A percentile compares a stretch with the other conserved stretches of the same genome.
Conservation (phyloP, 768 basidiomycete genomes). For the Rhodocollybia butyracea region DNA sequence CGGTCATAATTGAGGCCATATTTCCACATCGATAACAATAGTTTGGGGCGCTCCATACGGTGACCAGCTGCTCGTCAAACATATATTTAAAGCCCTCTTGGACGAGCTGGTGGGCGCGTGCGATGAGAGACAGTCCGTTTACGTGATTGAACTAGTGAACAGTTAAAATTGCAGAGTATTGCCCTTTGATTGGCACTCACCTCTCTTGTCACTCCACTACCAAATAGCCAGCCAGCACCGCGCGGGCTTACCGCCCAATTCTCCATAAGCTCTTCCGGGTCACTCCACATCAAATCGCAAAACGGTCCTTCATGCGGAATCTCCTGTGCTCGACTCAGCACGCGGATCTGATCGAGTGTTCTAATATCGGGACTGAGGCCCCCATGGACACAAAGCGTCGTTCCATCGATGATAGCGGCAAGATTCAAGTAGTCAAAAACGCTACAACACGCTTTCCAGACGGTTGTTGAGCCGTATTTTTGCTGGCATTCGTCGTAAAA, state of each 20-base stretch:
- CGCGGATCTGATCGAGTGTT: slow-evolving; percentile 91
- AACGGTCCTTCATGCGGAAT: slow-evolving; percentile 99
- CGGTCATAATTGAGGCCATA: slow-evolving; percentile 85
- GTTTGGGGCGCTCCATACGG: slow-evolving; percentile 91
- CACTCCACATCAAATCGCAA: slow-evolving; percentile 99
- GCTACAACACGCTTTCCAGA: slow-evolving; percentile 96
- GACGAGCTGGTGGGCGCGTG: slow-evolving; percentile 94
- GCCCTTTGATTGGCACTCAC: slow-evolving; percentile 32
- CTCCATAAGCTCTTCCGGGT: slow-evolving; percentile 84
- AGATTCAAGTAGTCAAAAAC: slow-evolving; percentile 96
- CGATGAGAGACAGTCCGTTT: slow-evolving; percentile 83
- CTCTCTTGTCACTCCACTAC: slow-evolving; percentile 80
- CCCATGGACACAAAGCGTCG: slow-evolving; percentile 91
- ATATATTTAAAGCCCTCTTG: slow-evolving; percentile 96
- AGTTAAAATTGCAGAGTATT: neutral
- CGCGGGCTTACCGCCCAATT: slow-evolving; percentile 97
- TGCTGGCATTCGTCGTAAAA: slow-evolving; percentile 99
- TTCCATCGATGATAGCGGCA: slow-evolving; percentile 93
- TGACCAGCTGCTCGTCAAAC: slow-evolving; percentile 91
- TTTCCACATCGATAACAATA: slow-evolving; percentile 89
- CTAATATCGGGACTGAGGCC: slow-evolving; percentile 95
- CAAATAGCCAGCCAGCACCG: slow-evolving; percentile 95
- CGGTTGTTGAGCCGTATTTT: slow-evolving; percentile 92
- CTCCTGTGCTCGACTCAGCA: slow-evolving; percentile 92
- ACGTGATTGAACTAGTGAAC: slow-evolving; percentile 80